phyloP scores from a whole-genome alignment of 2,329 filamentous ascomycete species.

The Cladosporium sphaerospermum region DNA sequence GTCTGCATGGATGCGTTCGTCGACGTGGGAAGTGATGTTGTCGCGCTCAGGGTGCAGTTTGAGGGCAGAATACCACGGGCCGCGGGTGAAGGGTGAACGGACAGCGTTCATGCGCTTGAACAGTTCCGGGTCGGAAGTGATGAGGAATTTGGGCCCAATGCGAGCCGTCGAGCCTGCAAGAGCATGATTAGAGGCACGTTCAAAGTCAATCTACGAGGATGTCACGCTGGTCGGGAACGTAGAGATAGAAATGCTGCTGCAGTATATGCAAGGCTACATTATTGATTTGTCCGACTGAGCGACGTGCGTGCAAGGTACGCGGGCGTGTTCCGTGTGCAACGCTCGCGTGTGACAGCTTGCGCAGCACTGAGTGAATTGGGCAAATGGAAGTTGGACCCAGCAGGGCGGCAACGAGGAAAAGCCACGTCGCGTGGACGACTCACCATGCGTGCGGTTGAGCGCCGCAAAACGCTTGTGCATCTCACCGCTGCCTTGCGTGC shows the following conservation, averaged over 20 bases:
- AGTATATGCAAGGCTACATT: no score
- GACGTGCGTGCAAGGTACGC: neutral
- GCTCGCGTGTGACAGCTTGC: neutral
- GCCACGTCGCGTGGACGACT: constrained; percentile 16
- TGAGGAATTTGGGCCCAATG: constrained; percentile 32
- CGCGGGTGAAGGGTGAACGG: constrained; percentile 31
- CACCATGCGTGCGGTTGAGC: constrained; percentile 33
- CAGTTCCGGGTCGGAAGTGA: constrained; percentile 33
- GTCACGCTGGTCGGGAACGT: neutral
- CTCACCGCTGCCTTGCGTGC: constrained; percentile 30
- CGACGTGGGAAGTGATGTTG: constrained; percentile 34
- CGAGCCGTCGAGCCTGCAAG: constrained; percentile 33
- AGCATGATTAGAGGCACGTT: constrained; percentile 12
- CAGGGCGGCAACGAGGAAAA: constrained; percentile 8
- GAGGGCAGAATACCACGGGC: constrained; percentile 32
- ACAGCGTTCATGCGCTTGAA: constrained; percentile 35
- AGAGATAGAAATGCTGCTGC: no score
- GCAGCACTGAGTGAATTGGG: neutral
- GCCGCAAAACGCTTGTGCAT: constrained; percentile 35
- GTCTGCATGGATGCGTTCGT: constrained; percentile 34
- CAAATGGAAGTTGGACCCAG: constrained; percentile 2
- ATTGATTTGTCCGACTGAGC: no score
- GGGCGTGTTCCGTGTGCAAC: neutral
- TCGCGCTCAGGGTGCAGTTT: constrained; percentile 35
- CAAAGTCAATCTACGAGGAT: no score